These are phyloP conservation scores for Tricholoma saponaceum DNA, from an alignment of 768 basidiomycete species.

Conservation along the genomic window DNA sequence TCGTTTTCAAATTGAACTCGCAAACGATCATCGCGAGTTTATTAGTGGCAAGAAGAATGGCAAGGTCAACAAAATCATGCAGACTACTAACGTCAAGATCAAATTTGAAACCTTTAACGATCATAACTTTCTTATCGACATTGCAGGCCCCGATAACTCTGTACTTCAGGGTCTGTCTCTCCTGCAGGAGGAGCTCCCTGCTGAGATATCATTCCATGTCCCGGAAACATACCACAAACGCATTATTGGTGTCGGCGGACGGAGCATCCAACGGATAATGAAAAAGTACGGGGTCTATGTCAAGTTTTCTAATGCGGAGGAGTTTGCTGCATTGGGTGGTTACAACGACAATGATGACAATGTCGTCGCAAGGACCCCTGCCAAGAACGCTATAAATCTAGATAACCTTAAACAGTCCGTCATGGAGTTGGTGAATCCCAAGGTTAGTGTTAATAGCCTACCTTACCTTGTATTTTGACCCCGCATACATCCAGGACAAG, in stretches of 20 bases:
- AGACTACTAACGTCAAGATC: conserved; percentile 94
- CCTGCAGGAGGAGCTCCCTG: conserved; percentile 95
- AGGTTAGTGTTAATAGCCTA: conserved; percentile 46
- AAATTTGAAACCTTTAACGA: conserved; percentile 99
- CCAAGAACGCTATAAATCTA: conserved; percentile 94
- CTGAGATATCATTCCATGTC: conserved; percentile 98
- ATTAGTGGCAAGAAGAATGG: conserved; percentile 99
- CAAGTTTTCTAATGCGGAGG: conserved; percentile 97
- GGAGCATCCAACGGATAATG: conserved; percentile 99
- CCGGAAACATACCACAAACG: conserved; percentile 98
- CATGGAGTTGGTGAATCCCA: conserved; percentile 96
- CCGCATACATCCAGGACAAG: conserved; percentile 66
- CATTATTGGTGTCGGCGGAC: conserved; percentile 96
- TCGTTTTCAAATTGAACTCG: conserved; percentile 95
- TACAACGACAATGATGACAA: conserved; percentile 98
- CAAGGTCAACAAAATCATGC: conserved; percentile 99
- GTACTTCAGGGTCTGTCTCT: conserved; percentile 85
- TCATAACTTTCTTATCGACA: conserved; percentile 91
- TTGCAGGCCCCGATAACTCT: conserved; percentile 79
- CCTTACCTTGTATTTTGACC: not conserved
- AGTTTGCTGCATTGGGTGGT: conserved; percentile 91
- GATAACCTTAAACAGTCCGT: conserved; percentile 94
- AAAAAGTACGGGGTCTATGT: conserved; percentile 99
- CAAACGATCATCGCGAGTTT: conserved; percentile 97
- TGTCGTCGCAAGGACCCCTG: conserved; percentile 95